A percentile compares a stretch with the other conserved stretches of the same genome.
These are phyloP conservation scores for Termitomyces sp. DNA, from an alignment of 768 basidiomycete genomes.

Conservation along the genomic window DNA sequence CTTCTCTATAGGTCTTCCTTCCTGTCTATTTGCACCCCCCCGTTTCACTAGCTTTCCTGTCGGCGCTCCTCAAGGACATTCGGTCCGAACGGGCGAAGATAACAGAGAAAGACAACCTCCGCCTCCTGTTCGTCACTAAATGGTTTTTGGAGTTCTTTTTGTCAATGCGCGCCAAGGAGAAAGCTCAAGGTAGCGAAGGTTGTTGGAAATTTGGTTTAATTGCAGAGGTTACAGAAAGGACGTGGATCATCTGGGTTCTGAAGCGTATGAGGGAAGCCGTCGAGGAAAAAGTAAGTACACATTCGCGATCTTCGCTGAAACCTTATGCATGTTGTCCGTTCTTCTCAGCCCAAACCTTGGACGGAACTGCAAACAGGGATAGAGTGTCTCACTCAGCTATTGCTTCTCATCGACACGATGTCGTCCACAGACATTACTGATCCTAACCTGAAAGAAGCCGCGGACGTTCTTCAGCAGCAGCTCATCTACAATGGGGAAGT, in stretches of 20 bases:
- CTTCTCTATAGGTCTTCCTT: constrained; percentile 11
- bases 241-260: constrained; percentile 88
- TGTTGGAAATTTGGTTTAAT: constrained; percentile 69
- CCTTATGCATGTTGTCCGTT: neutral
- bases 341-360: constrained; percentile 81
- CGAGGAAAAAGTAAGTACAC: constrained; percentile 72
- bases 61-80: constrained; percentile 86
- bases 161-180: constrained; percentile 37
- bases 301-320: constrained; percentile 1
- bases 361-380: constrained; percentile 91
- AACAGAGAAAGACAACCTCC: constrained; percentile 90
- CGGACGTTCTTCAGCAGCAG: constrained; percentile 79
- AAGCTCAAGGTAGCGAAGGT: constrained; percentile 18
- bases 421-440: constrained; percentile 44
- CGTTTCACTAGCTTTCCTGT: constrained; percentile 67
- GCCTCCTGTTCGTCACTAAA: constrained; percentile 79
- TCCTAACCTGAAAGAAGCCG: constrained; percentile 57
- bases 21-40: neutral
- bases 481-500: constrained; percentile 95
- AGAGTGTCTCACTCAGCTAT: constrained; percentile 88
- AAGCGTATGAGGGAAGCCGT: constrained; percentile 83
- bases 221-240: constrained; percentile 79
- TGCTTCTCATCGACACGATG: constrained; percentile 86
- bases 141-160: constrained; percentile 95
- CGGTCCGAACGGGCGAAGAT: constrained; percentile 87